A percentile compares a stretch with the other conserved stretches of the same genome.
Conservation (phyloP, 2,329 filamentous ascomycete genomes). For the Colletotrichum ledebouriae region DNA sequence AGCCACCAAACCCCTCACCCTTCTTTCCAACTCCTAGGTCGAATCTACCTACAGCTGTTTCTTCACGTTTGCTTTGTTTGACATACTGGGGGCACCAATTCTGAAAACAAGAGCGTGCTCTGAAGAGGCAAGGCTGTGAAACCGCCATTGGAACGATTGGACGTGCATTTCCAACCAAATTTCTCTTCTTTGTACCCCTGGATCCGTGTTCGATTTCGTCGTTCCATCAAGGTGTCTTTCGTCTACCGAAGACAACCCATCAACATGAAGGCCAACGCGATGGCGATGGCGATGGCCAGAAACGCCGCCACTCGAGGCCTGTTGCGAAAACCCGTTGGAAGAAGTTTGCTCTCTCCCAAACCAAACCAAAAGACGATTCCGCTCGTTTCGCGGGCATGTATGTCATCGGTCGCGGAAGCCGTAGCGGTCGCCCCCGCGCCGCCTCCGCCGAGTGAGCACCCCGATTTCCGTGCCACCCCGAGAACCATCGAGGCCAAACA, state of each 20-base stretch:
- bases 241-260: not conserved
- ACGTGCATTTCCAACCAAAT: too few relatives aligned
- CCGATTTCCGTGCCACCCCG: conserved; percentile 19
- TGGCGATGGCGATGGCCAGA: conserved; percentile 17
- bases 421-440: conserved; percentile 33
- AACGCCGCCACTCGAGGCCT: conserved; percentile 22
- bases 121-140: too few relatives aligned
- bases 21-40: not conserved
- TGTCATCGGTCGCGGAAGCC: conserved; percentile 37
- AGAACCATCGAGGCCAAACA: conserved; percentile 41
- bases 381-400: conserved; percentile 16
- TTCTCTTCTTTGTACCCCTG: too few relatives aligned
- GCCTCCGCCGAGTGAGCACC: conserved; percentile 26
- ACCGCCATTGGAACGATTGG: too few relatives aligned
- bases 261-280: conserved; percentile 22
- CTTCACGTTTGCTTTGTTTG: not conserved
- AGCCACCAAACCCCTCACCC: conserved; percentile 41
- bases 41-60: conserved; percentile 7
- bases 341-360: not conserved
- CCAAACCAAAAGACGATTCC: not conserved
- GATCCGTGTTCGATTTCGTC: not conserved
- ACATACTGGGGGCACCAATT: not conserved
- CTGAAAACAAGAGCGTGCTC: too few relatives aligned
- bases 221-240: not conserved
- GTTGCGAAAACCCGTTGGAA: not conserved